phyloP scores from a whole-genome alignment of 257 asterid genomes.

The Rubia yunnanensis region DNA sequence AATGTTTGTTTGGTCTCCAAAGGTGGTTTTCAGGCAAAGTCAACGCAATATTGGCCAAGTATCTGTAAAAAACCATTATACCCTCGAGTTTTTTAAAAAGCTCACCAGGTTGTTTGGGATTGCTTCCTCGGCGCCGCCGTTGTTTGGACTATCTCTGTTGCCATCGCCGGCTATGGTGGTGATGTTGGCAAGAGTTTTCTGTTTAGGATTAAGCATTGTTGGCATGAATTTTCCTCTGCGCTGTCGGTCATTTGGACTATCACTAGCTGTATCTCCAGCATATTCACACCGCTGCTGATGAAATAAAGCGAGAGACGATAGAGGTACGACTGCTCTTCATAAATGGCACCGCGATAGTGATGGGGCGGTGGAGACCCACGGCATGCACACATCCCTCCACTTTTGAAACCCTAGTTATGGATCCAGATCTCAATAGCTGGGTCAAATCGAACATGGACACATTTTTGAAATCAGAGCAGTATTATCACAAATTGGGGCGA shows the following conservation, averaged over 20 bases:
- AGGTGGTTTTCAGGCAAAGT: too few species aligned
- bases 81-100: too few species aligned
- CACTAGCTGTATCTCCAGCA: slow-evolving; percentile 71
- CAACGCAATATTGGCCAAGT: too few species aligned
- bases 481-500: slow-evolving; percentile 70
- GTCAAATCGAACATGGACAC: slow-evolving; percentile 65
- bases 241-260: too few species aligned
- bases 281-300: slow-evolving; percentile 57
- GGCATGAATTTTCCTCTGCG: too few species aligned
- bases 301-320: slow-evolving; percentile 47
- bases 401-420: slow-evolving; percentile 80
- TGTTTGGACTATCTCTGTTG: slow-evolving; percentile 9
- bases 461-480: slow-evolving; percentile 65
- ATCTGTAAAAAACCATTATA: too few species aligned
- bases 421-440: slow-evolving; percentile 63
- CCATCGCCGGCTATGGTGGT: too few species aligned
- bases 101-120: slow-evolving; percentile 44
- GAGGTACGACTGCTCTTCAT: slow-evolving; percentile 49
- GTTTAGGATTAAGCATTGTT: slow-evolving; percentile 51
- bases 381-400: slow-evolving; percentile 80
- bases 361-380: slow-evolving; percentile 67
- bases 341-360: slow-evolving; percentile 9
- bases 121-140: slow-evolving; percentile 52
- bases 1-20: too few species aligned
- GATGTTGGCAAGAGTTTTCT: slow-evolving; percentile 18